Evolutionary conservation across 345 rosid genomes (phyloP).

Genomic region (Murraya koenigii): DNA sequence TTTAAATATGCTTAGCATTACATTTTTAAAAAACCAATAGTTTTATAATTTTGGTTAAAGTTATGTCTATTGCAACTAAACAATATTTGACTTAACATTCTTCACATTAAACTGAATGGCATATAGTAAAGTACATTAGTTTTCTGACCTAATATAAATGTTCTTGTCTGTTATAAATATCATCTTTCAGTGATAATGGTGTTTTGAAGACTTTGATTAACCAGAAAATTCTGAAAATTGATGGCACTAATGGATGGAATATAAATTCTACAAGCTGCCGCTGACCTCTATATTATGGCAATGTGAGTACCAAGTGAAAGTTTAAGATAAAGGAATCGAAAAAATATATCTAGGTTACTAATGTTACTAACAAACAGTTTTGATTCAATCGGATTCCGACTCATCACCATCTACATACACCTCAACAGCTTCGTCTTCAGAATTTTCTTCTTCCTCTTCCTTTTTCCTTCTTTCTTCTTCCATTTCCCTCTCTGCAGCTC

Average conservation of each 20-base stretch:
- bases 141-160: too few relatives aligned
- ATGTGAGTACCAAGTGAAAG: background rate
- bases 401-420: constrained; percentile 41
- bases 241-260: background rate
- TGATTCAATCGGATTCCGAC: constrained; percentile 41
- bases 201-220: background rate
- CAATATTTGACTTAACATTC: too few relatives aligned
- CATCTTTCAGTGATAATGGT: background rate
- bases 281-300: too few relatives aligned
- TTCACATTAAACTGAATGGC: too few relatives aligned
- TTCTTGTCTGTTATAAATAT: background rate
- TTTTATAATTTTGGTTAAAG: too few relatives aligned
- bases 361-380: background rate
- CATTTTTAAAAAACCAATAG: too few relatives aligned
- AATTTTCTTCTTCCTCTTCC: constrained; percentile 29
- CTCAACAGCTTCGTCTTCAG: constrained; percentile 30
- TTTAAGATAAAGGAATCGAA: background rate
- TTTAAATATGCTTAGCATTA: too few relatives aligned
- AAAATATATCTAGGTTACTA: background rate
- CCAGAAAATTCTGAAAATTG: background rate
- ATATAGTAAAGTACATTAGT: too few relatives aligned
- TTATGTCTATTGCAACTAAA: too few relatives aligned
- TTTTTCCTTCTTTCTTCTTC: constrained; percentile 51
- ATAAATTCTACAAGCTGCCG: background rate
- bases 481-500: constrained; percentile 51